Conservation (phyloP, 108 stramenopile species). For the Craspedostauros australis region DNA sequence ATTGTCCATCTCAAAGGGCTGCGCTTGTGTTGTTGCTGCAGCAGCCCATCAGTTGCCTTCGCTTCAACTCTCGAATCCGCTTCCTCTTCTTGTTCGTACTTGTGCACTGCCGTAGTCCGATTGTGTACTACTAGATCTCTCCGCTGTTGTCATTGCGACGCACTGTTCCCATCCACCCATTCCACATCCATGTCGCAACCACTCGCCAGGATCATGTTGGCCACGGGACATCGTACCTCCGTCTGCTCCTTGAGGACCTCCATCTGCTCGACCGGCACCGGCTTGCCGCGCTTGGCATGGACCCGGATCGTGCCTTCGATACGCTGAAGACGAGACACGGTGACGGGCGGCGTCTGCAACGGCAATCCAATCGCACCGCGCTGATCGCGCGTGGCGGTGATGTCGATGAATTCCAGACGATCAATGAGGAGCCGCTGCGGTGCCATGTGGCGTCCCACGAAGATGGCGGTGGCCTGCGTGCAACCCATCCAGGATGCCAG, state of each 20-base stretch:
- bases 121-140: too few relatives aligned
- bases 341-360: constrained; percentile 34
- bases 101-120: too few relatives aligned
- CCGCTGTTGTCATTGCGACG: too few relatives aligned
- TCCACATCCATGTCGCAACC: constrained; percentile 64
- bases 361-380: constrained; percentile 65
- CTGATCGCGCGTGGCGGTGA: constrained; percentile 53
- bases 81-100: too few relatives aligned
- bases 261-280: constrained; percentile 27
- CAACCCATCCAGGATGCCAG: constrained; percentile 72
- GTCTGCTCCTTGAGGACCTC: constrained; percentile 54
- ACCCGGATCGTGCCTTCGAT: constrained; percentile 44
- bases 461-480: constrained; percentile 75
- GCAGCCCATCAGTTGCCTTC: too few relatives aligned
- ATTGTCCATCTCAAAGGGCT: too few relatives aligned
- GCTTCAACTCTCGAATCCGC: too few relatives aligned
- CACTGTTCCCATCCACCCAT: constrained; percentile 52
- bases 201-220: constrained; percentile 71
- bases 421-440: constrained; percentile 43
- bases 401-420: constrained; percentile 42
- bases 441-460: constrained; percentile 59
- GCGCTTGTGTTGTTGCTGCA: too few relatives aligned
- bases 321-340: constrained; percentile 40
- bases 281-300: constrained; percentile 10
- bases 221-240: constrained; percentile 75